Evolutionary conservation across 768 basidiomycete genomes (phyloP).

Genomic region (Amanita muscaria): DNA sequence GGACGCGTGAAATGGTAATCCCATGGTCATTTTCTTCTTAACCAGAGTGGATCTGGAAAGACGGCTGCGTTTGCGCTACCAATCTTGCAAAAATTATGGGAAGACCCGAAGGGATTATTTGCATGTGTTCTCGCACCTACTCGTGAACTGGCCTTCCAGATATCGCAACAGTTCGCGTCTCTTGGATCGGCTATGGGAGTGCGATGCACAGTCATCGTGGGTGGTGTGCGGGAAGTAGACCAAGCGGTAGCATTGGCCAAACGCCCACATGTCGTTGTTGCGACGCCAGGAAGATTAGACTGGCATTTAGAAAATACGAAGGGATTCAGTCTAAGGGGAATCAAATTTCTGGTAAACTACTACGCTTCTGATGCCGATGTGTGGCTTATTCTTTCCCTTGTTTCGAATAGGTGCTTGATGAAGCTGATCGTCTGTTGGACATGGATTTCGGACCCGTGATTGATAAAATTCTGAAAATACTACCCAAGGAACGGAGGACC

Average conservation of each 20-base stretch:
- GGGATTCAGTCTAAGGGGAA: constrained; percentile 78
- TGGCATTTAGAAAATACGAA: constrained; percentile 97
- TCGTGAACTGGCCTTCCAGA: constrained; percentile 97
- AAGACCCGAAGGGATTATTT: too few relatives aligned
- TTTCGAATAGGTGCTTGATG: constrained; percentile 76
- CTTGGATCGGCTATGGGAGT: constrained; percentile 91
- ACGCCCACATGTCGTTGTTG: constrained; percentile 89
- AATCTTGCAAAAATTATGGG: too few relatives aligned
- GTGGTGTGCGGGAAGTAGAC: constrained; percentile 85
- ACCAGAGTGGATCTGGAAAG: too few relatives aligned
- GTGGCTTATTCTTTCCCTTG: background rate
- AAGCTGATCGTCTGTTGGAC: constrained; percentile 91
- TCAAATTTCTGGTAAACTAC: constrained; percentile 77
- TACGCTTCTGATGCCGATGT: background rate
- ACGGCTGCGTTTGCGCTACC: constrained; percentile 94
- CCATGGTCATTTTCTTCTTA: too few relatives aligned
- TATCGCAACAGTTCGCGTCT: constrained; percentile 92
- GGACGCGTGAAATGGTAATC: too few relatives aligned
- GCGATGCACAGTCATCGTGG: constrained; percentile 86
- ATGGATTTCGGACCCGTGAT: constrained; percentile 95
- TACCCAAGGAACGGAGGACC: constrained; percentile 90
- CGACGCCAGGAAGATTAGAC: constrained; percentile 87
- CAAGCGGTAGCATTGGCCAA: constrained; percentile 92
- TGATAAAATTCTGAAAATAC: constrained; percentile 91
- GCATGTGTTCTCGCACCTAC: constrained; percentile 94